These are phyloP conservation scores for Geranium incanum DNA, from an alignment of 441 rosid genomes.

Conservation along the genomic window DNA sequence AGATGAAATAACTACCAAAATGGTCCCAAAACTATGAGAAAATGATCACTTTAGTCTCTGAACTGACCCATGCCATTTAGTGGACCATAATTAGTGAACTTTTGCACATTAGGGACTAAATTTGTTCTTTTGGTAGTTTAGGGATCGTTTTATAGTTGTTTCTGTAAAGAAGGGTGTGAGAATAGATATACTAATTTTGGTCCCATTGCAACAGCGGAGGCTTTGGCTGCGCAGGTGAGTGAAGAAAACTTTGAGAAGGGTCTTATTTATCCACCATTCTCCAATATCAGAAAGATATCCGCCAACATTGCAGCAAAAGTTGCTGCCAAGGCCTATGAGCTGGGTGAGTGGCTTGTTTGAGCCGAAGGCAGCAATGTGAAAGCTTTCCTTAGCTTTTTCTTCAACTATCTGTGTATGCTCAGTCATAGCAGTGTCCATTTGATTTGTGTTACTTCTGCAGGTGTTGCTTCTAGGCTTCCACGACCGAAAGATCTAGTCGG, in stretches of 20 bases:
- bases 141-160: no score
- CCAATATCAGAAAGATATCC: constrained; percentile 81
- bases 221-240: constrained; percentile 70
- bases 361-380: not conserved
- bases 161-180: no score
- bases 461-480: constrained; percentile 85
- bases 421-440: no score
- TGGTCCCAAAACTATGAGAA: no score
- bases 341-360: constrained; percentile 44
- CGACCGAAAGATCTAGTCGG: constrained; percentile 74
- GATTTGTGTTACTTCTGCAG: constrained; percentile 20
- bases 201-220: constrained; percentile 58
- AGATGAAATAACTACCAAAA: no score
- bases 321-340: constrained; percentile 86
- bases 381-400: no score
- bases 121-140: no score
- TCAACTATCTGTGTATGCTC: not conserved
- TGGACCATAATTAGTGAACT: no score
- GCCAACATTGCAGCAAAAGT: constrained; percentile 83
- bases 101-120: no score
- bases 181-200: not conserved
- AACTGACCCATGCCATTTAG: no score
- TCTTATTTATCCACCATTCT: constrained; percentile 81
- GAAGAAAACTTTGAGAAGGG: constrained; percentile 59
- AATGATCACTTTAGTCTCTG: no score